phyloP scores from a whole-genome alignment of 2,329 filamentous ascomycete genomes.

The Aspergillus ochraceus region DNA sequence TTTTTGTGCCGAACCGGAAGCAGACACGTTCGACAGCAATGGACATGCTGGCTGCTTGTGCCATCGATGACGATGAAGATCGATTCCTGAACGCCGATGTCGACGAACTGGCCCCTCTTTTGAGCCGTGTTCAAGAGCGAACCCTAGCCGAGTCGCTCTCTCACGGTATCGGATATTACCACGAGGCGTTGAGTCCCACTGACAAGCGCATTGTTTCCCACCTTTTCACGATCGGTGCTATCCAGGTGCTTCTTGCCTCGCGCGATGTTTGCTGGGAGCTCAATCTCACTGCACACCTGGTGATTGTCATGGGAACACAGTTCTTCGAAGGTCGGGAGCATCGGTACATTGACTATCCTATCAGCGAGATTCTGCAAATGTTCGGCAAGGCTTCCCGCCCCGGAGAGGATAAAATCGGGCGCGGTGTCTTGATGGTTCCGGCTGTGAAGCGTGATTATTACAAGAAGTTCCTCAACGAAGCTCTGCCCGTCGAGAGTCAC shows the following conservation, averaged over 20 bases:
- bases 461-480: conserved; percentile 97
- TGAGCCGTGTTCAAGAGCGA: conserved; percentile 81
- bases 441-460: conserved; percentile 96
- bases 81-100: conserved; percentile 85
- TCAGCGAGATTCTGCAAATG: conserved; percentile 96
- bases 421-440: conserved; percentile 95
- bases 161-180: conserved; percentile 95
- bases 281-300: conserved; percentile 81
- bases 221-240: conserved; percentile 83
- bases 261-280: conserved; percentile 97
- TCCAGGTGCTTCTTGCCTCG: conserved; percentile 79
- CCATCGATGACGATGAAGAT: conserved; percentile 88
- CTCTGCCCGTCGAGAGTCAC: conserved; percentile 91
- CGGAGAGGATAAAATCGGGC: conserved; percentile 74
- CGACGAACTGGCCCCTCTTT: conserved; percentile 76
- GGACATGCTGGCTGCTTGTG: conserved; percentile 82
- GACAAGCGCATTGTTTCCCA: conserved; percentile 95
- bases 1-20: conserved; percentile 92
- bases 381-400: conserved; percentile 88
- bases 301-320: conserved; percentile 96
- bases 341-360: conserved; percentile 92
- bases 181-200: conserved; percentile 83
- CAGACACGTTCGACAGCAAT: conserved; percentile 85
- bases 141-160: conserved; percentile 84
- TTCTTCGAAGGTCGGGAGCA: conserved; percentile 97